Evolutionary conservation across 441 rosid genomes (phyloP).

Genomic region (Populus hybrid): DNA sequence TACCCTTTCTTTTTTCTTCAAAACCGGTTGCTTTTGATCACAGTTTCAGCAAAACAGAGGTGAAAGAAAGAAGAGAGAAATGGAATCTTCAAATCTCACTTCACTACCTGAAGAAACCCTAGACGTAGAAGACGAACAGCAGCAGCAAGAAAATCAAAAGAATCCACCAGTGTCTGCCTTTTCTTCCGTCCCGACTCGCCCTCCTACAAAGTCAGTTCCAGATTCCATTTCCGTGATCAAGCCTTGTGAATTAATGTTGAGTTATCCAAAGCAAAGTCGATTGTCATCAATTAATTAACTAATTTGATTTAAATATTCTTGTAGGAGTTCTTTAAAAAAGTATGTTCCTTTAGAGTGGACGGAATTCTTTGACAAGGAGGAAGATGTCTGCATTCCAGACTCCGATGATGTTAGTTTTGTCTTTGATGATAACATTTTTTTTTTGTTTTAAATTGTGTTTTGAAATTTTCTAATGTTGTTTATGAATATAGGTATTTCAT

Average conservation of each 20-base stretch:
- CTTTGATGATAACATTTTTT: not conserved
- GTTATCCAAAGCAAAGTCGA: not conserved
- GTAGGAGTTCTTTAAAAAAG: constrained; percentile 55
- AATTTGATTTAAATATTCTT: not conserved
- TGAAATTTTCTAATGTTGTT: not conserved
- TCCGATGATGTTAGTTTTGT: constrained; percentile 58
- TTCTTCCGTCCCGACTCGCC: constrained; percentile 39
- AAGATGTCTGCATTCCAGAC: constrained; percentile 60
- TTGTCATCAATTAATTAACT: not conserved
- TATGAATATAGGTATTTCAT: constrained; percentile 70
- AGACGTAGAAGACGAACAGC: constrained; percentile 13
- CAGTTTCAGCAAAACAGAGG: not conserved
- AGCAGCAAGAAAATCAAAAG: not conserved
- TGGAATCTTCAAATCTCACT: constrained; percentile 35
- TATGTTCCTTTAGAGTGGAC: constrained; percentile 72
- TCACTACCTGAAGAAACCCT: constrained; percentile 37
- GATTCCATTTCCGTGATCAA: not conserved
- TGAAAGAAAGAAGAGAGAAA: constrained; percentile 3
- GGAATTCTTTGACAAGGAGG: constrained; percentile 67
- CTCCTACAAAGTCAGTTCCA: constrained; percentile 36
- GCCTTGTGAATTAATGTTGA: not conserved
- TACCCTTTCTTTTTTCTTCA: not conserved
- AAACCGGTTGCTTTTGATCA: not conserved
- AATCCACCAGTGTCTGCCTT: constrained; percentile 29
- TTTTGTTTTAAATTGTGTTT: not conserved